Conservation (phyloP, 345 rosid species). For the Moricandia moricandioides region DNA sequence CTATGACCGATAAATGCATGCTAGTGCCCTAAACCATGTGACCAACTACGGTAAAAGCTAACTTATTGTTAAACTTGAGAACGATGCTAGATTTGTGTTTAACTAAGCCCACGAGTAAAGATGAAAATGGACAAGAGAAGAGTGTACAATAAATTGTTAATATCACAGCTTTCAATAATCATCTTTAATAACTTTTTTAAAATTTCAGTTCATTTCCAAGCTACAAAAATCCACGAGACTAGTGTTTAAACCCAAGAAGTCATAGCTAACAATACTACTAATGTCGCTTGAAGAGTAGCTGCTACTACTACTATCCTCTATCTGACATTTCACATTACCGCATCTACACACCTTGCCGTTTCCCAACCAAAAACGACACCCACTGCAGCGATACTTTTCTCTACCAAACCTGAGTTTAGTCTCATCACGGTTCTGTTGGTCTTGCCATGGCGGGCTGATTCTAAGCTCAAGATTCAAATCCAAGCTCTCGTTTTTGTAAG, state of each 20-base stretch:
- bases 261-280: constrained; percentile 46
- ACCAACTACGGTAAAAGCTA: not conserved
- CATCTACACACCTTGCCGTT: constrained; percentile 63
- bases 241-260: constrained; percentile 76
- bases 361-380: constrained; percentile 54
- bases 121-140: constrained; percentile 20
- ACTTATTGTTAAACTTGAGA: not conserved
- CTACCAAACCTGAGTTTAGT: constrained; percentile 26
- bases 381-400: constrained; percentile 40
- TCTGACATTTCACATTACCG: constrained; percentile 12
- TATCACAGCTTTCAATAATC: constrained; percentile 14
- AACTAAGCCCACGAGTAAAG: not conserved
- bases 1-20: not conserved
- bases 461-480: constrained; percentile 87
- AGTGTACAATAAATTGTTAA: not conserved
- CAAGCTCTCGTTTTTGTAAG: constrained; percentile 41
- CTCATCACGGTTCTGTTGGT: constrained; percentile 24
- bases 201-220: constrained; percentile 60
- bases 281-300: constrained; percentile 32
- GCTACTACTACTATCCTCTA: constrained; percentile 29
- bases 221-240: constrained; percentile 60
- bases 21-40: not conserved
- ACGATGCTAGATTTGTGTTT: not conserved
- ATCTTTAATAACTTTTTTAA: not conserved
- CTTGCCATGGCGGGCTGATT: constrained; percentile 71